Base-by-base conservation (phyloP, 257 asterid species). In the Solanum gracilifrons region DNA sequence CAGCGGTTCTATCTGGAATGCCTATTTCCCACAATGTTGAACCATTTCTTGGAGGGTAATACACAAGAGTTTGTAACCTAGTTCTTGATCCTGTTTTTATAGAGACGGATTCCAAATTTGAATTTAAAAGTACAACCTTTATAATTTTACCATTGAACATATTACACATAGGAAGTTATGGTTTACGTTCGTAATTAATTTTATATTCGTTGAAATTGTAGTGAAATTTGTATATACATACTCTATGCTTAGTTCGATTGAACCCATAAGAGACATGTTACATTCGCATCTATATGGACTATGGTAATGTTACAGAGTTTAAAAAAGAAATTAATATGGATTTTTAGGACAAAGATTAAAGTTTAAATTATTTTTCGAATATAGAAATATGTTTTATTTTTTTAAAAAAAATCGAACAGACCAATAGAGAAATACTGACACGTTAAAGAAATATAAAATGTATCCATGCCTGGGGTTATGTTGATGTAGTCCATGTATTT, bases 11-110 rank as follows among this genome's bases (percentile, higher is more conserved):
- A 66, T 94, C 96, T 3, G 98, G 94, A 69, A 91, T 33, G 27
- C 98, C 98, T 12, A 95, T 94, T 88, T 94, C 98, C 98, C 98
- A 94, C 37, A 94, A 16, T 7, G 98, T 95, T 4, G 95, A 85
- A 12, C 95, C 94, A 11, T 69, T 60, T 77, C 96, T 91, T 21
- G 96, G 96, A 85, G 94, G 90, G 27, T 91, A 60, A 76, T 91
- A 95, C 33, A 92, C 88, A 20, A 93, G 87, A 48, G 86, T 75
- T 3, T 69, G 72, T n/a, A 88, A 37, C 32, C 73, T 31, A 9
- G 86, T 69, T 18, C 66, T 79, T 2, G 93, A 89, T 51, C 96
- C 94, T 89, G 87, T n/a, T 41, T 51, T 33, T 36, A 13, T 9
- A 10, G 32, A 36, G 5, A 25, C 33, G 12, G 2, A 36, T 21